Evolutionary conservation across 768 basidiomycete genomes (phyloP), one percentile per base, ranked within the genome.

Genomic region (Panaeolus cyanescens): DNA sequence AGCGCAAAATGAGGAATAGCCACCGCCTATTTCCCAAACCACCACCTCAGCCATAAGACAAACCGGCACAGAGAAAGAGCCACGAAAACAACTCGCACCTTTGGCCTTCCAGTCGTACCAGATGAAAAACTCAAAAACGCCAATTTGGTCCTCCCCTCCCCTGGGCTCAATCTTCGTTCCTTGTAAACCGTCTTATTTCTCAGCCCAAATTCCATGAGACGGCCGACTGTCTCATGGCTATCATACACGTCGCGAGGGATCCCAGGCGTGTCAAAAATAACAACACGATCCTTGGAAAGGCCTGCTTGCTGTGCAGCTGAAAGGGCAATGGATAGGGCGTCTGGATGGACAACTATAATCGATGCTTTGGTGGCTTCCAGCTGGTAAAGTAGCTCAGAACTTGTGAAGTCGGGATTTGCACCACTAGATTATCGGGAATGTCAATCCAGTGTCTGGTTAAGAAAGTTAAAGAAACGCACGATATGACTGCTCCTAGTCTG

Each of bases 81-180:
- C 15, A 28, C 33, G 13, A 36, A 10, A 37, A 25, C 15, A 17
- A 37, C 9, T 17, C 54, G 20, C 39, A 86, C 87, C 83, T 92
- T 90, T 0, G 91, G 90, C 62, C 77, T 83, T 0, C 91, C 90
- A 2, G 91, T 92, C 0, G 90, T 92, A 59, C 83, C 83, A 20
- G 89, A 90, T 0, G 89, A 91, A 68, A 91, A 91, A 68, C 81
- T 85, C 28, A 91, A 73, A 62, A 91, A 85, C 0, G 91, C 90
- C 13, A 91, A 68, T 68, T 89, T 92, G 10, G 81, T 87, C 72
- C 79, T 89, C 17, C 77, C 89, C 72, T 92, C 90, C 1, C 87
- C 87, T 0, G 79, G 78, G 3, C 62, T 70, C 39, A 92, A 71
- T 33, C 64, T 78, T 30, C 81, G 76, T 69, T 91, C 89, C 5